Conservation (phyloP, 345 rosid genomes). For the Eucalyptus regnans region DNA sequence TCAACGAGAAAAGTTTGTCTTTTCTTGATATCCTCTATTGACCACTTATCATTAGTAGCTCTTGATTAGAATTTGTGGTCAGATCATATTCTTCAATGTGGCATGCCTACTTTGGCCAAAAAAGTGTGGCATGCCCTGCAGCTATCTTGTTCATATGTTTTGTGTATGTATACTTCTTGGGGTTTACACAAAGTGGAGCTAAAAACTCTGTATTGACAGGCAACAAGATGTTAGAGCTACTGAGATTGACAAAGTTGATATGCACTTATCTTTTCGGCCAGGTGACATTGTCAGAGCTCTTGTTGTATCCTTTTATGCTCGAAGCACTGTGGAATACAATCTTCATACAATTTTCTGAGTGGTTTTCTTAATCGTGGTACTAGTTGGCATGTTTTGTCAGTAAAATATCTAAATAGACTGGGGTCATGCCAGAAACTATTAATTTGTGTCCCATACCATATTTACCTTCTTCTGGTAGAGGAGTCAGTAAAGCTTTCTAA, state of each 20-base stretch:
- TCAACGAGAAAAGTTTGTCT: neutral
- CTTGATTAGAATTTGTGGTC: neutral
- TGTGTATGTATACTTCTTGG: neutral
- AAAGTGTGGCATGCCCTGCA: neutral
- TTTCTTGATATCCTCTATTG: neutral
- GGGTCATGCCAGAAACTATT: neutral
- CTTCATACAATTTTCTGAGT: neutral
- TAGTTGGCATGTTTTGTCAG: neutral
- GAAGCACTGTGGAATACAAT: neutral
- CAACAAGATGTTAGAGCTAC: constrained; percentile 93
- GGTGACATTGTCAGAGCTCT: constrained; percentile 87
- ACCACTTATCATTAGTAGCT: neutral
- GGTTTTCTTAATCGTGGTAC: neutral
- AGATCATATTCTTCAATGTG: neutral
- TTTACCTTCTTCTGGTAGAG: neutral
- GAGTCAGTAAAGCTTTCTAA: neutral
- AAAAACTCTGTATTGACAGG: constrained; percentile 22
- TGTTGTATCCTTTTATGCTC: constrained; percentile 59
- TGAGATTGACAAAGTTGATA: constrained; percentile 88
- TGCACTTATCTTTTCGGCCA: constrained; percentile 70
- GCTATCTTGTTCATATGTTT: neutral
- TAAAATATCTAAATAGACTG: neutral
- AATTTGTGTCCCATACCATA: neutral
- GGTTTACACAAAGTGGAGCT: neutral
- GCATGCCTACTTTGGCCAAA: neutral